A percentile compares a stretch with the other conserved stretches of the same genome.
Conservation (phyloP, 2,329 filamentous ascomycete genomes). For the Alternaria incomplexa region DNA sequence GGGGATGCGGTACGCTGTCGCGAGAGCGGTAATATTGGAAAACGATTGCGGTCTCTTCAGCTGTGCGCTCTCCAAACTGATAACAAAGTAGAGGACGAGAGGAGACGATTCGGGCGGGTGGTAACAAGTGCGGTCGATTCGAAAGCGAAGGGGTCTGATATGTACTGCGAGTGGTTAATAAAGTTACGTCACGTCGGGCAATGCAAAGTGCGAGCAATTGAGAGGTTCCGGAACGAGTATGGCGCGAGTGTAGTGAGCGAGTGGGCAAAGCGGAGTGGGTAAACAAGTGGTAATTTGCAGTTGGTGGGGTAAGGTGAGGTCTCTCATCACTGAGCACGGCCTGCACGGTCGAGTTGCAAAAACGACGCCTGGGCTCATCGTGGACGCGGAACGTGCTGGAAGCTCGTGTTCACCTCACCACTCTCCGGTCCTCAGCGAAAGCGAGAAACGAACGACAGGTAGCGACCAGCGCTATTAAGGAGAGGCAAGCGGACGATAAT, state of each 20-base stretch:
- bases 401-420: not conserved
- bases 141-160: not conserved
- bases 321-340: slow-evolving; percentile 22
- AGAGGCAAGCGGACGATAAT: not conserved
- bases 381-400: not conserved
- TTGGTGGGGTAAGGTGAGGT: slow-evolving; percentile 13
- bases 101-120: not conserved
- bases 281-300: not conserved
- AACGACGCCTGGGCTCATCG: slow-evolving; percentile 1
- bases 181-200: not conserved
- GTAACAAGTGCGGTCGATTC: not conserved
- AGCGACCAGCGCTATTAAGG: slow-evolving; percentile 11
- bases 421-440: not conserved
- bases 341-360: slow-evolving; percentile 6
- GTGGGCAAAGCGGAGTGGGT: not conserved
- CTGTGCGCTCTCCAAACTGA: not conserved
- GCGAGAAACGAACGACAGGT: not conserved
- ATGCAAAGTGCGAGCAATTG: not conserved
- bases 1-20: not conserved
- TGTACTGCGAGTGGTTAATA: not conserved
- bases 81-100: not conserved
- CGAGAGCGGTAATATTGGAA: not conserved
- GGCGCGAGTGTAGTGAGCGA: not conserved
- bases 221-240: not conserved
- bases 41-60: not conserved